Base-by-base conservation (phyloP, 371 early-diverging fungal species). In the Mucor lusitanicus region DNA sequence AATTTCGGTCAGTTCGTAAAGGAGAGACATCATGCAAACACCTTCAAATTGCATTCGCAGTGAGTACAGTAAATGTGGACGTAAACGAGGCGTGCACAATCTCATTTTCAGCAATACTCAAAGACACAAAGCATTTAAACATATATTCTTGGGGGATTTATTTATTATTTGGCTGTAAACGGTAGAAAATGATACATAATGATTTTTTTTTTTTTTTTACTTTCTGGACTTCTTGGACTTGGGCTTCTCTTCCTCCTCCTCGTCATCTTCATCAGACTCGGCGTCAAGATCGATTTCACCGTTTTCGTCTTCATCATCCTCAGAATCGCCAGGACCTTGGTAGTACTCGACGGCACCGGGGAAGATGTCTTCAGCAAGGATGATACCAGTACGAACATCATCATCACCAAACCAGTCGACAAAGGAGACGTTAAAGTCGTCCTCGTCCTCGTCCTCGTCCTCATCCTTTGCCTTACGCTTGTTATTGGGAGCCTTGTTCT, bases 321-420 rank as follows among this genome's bases (percentile, higher is more conserved):
- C 69, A 23, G 69, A 71, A 7, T 74, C 78, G 11, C 67, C 69
- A 19, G 44, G 27, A 28, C 65, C 72, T 27, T 72, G 63, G 25
- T 65, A 74, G 35, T 74, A 75, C 54, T 77, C 76, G 32, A 82
- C 11, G 30, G 78, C 79, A 57, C 60, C 62, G 21, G 79, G 77
- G 74, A 82, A 82, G 54, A 82, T 62, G 17, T 82, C 82, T 32
- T 82, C 82, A 62, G 70, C 37, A 62, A 81, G 69, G 32, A 80
- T 61, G 33, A 76, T 64, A 53, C 82, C 82, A 35, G 77, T n/a
- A 46, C 61, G 66, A 42, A 76, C 63, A 71, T 77, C 77, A 1
- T 83, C 84, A 42, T 83, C 77, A 6, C 48, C 61, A 63, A 85
- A 87, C 79, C 79, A 83, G 1, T 78, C 73, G 68, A 85, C 67